Evolutionary conservation across 2,329 filamentous ascomycete genomes (phyloP), one percentile per base, ranked within the genome.

Genomic region (Helotiales sp.): DNA sequence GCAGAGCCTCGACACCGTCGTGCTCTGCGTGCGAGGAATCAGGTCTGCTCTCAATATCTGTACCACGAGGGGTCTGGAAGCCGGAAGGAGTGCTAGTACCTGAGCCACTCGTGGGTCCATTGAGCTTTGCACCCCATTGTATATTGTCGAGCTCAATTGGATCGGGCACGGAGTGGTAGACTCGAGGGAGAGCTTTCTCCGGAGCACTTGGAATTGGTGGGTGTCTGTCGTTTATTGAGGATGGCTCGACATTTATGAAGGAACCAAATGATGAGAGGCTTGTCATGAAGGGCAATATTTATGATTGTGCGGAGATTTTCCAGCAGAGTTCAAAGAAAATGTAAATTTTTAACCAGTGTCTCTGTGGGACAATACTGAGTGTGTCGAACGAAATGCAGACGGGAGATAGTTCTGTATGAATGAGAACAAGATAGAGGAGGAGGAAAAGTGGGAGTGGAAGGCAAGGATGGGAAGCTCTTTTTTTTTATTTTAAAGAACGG

Each of bases 31-130:
- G 67, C 4, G 81, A 82, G 6, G 76, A 81, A 5, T 75, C 66
- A 2, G 82, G 80, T 13, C 79, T 72, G 66, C 81, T 87, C 65
- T 87, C 84, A 4, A 71, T 47, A 47, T 68, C 69, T 17, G 57
- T 59, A 2, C 59, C 51, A 13, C 40, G 48, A 15, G 69, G 66
- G 34, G 66, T 67, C 22, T 68, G 66, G 25, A 55, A 55, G 1
- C 63, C 68, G 13, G 68, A 63, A 30, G 62, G 66, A 15, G 66
- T 67, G 3, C 53, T 50, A 13, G 58, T 46, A 6, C 60, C 61
- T n/a, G 66, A 62, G 1, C 56, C 50, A 15, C 46, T 42, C n/a
- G 36, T 13, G 24, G 61, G 62, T 1, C 64, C 60, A 58, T 64
- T 63, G 48, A 58, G 55, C 36, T 61, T 64, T 24, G 61, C 15